Evolutionary conservation across 306 rosid genomes (phyloP).

Genomic region (Glycyrrhiza uralensis): DNA sequence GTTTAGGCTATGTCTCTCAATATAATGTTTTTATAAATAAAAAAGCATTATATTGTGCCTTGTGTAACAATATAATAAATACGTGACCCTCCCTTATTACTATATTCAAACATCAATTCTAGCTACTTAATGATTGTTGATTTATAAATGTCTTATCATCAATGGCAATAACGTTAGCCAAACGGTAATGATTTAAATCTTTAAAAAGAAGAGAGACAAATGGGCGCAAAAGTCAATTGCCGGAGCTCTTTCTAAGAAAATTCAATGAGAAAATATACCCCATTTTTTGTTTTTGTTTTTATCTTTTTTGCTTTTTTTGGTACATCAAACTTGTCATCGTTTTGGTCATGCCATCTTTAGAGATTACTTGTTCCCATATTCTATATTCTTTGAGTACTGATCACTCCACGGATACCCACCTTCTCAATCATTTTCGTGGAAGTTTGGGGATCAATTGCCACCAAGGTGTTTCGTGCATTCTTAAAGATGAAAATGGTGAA

Average conservation of each 20-base stretch:
- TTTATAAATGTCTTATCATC: not conserved
- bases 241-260: not conserved
- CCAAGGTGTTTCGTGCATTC: constrained; percentile 9
- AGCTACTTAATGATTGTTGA: constrained; percentile 8
- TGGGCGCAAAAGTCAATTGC: constrained; percentile 24
- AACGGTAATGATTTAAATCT: not conserved
- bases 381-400: constrained; percentile 36
- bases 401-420: constrained; percentile 29
- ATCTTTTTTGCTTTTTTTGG: not conserved
- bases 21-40: too few species aligned
- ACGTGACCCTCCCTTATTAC: not conserved
- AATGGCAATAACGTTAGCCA: constrained; percentile 7
- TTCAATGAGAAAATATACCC: not conserved
- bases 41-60: not conserved
- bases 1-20: too few species aligned
- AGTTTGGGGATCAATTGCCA: constrained; percentile 11
- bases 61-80: not conserved
- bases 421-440: constrained; percentile 20
- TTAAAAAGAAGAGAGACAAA: constrained; percentile 1
- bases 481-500: not conserved
- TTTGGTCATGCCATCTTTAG: not conserved
- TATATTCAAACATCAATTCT: constrained; percentile 10
- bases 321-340: constrained; percentile 6
- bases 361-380: constrained; percentile 2
- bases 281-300: not conserved